A percentile compares a stretch with the other conserved stretches of the same genome.
Evolutionary conservation across 305 asterid species (phyloP).

Genomic region (Salvia sclarea): DNA sequence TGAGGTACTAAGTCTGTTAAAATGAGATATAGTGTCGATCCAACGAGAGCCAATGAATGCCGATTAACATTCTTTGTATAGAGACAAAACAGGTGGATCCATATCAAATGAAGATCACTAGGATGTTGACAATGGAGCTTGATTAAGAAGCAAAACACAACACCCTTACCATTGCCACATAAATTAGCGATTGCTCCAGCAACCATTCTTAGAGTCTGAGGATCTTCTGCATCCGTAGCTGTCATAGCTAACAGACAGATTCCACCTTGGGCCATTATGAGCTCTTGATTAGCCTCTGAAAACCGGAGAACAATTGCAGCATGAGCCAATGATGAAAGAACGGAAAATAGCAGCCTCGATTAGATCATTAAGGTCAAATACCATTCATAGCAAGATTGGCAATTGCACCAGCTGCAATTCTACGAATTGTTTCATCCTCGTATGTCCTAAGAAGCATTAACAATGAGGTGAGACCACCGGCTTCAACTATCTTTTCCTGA

Average conservation of each 20-base stretch:
- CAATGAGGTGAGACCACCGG: conserved; percentile 96
- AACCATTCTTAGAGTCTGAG: conserved; percentile 98
- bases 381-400: conserved; percentile 99
- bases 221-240: conserved; percentile 94
- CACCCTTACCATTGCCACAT: conserved; percentile 85
- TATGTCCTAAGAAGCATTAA: conserved; percentile 90
- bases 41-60: not conserved
- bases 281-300: conserved; percentile 93
- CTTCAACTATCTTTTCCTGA: conserved; percentile 97
- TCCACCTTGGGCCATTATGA: conserved; percentile 97
- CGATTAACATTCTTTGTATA: not conserved
- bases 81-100: not conserved
- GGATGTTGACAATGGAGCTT: not conserved
- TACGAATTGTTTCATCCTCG: conserved; percentile 91
- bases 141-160: conserved; percentile 23
- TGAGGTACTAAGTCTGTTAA: not conserved
- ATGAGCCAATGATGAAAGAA: conserved; percentile 22
- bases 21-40: not conserved
- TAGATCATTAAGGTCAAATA: conserved; percentile 30
- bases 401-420: conserved; percentile 99
- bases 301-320: conserved; percentile 15
- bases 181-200: conserved; percentile 99
- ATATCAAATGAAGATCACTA: not conserved
- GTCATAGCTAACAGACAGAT: conserved; percentile 77
- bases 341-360: conserved; percentile 12